Base-by-base conservation (phyloP, 2,329 filamentous ascomycete species). In the Capronia americana region DNA sequence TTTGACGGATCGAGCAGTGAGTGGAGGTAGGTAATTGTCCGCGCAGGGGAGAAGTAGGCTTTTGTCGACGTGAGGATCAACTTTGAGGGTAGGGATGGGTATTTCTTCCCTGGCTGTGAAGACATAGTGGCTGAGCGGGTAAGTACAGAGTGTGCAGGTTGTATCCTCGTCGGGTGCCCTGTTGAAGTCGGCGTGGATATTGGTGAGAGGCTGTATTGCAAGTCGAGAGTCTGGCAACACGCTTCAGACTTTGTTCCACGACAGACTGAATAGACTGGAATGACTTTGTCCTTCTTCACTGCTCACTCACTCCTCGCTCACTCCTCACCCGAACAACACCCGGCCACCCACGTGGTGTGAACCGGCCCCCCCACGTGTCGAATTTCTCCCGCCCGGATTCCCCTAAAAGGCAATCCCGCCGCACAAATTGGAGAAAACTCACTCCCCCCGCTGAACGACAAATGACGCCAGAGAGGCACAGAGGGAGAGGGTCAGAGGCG, bases 41-140 rank as follows among this genome's bases (percentile, higher is more conserved):
- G 83, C 11, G 84, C 78, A 8, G 89, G 84, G 68, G 88, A 86
- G 79, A 93, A 93, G 84, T 93, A 93, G 87, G 92, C 91, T 74
- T 93, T 93, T 46, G 90, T 87, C 55, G 88, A 90, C 70, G 92
- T 88, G 76, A 90, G 90, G 66, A 93, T 83, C 67, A 93, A 82
- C 73, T 87, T 88, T 74, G 86, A 86, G 55, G 81, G 84, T 64
- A 79, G 76, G 30, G 73, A 69, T 63, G 78, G 75, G 30, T 76
- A 74, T 61, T 62, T 44, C 50, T 58, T 53, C 38, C 44, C 34
- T 26, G 61, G 20, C 26, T 55, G 20, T 55, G 53, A 55, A 34
- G 53, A 24, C 53, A 51, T 51, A 7, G 44, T 46, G 17, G n/a
- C 5, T 0, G 46, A 10, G n/a, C 10, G 6, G 44, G 32, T 1